Evolutionary conservation across 352 stramenopile genomes (phyloP).

Genomic region (Globisporangium camurandrum): DNA sequence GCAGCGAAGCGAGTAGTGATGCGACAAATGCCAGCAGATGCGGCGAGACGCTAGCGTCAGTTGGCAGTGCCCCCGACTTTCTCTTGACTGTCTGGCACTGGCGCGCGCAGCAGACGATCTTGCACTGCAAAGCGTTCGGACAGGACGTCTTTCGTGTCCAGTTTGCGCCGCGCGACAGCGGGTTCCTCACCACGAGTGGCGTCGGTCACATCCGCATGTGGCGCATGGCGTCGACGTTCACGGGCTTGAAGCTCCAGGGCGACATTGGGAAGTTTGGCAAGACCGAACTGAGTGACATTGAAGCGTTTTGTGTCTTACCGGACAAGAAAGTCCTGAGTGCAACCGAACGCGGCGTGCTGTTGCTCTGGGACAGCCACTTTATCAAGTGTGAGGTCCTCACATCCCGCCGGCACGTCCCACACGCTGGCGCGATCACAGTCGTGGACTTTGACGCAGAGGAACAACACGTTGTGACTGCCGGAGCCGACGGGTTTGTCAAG

Average conservation of each 20-base stretch:
- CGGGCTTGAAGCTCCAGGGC: conserved; percentile 92
- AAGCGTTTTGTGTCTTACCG: conserved; percentile 90
- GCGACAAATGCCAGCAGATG: too few species aligned
- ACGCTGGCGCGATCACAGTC: conserved; percentile 66
- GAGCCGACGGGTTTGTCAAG: conserved; percentile 81
- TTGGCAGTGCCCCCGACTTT: conserved; percentile 85
- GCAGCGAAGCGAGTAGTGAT: too few species aligned
- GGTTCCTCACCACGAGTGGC: conserved; percentile 88
- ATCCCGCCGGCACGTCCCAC: conserved; percentile 52
- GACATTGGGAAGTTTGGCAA: conserved; percentile 96
- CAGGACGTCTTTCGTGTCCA: conserved; percentile 91
- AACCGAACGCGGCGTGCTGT: conserved; percentile 76
- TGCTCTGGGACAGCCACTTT: conserved; percentile 94
- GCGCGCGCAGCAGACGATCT: conserved; percentile 80
- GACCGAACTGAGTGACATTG: conserved; percentile 90
- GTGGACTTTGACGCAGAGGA: conserved; percentile 49
- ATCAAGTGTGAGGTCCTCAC: conserved; percentile 91
- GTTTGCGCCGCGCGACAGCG: conserved; percentile 85
- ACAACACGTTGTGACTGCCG: conserved; percentile 54
- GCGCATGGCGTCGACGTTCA: conserved; percentile 96
- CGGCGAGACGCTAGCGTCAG: conserved; percentile 86
- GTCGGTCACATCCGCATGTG: conserved; percentile 94
- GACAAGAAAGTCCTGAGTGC: conserved; percentile 92
- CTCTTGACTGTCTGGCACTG: conserved; percentile 93
- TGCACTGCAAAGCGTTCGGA: conserved; percentile 91